Evolutionary conservation across 352 stramenopile genomes (phyloP), one percentile per base, ranked within the genome.

Genomic region (Sclerospora graminicola): DNA sequence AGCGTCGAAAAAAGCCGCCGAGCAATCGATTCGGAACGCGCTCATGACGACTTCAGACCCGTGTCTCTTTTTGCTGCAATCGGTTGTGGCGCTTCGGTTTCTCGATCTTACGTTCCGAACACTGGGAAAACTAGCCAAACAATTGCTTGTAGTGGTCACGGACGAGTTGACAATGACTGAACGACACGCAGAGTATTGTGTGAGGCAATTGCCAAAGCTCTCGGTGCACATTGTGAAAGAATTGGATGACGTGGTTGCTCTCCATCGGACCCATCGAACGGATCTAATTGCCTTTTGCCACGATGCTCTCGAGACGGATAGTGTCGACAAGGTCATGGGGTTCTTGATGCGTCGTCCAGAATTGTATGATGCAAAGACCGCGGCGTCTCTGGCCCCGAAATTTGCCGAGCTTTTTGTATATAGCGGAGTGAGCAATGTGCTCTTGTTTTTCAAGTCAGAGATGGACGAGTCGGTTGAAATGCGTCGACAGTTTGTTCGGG

Each of bases 181-280:
- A 28, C 57, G 68, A 1, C 76, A 88, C 41, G 50, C 56, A 4
- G 54, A 68, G 33, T 83, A 69, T 42, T 88, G 76, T 36, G 51
- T 86, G 13, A 56, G 35, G 8, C 71, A 83, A 26, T 55, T 87
- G 5, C 54, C 56, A 2, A 21, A 62, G n/a, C 48, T 84, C 37
- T 80, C 75, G 0, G 56, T 87, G 19, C 70, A 87, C 34, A 72
- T 87, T 39, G 66, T 87, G 21, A 82, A 84, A 28, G 71, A 88
- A 39, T 38, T 88, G 4, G 72, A 88, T 54, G 69, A 81, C 21
- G 55, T 78, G 7, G 60, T 84, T 14, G 49, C 48, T 14, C 39
- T 88, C 20, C 68, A 82, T 51, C 61, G 28, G 10, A 65, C 66
- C 5, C 54, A 82, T 56, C 43, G 51, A 5, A 28, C 55, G 4